These are phyloP conservation scores for Jatropha curcas DNA, from an alignment of 345 rosid genomes.

Conservation along the genomic window DNA sequence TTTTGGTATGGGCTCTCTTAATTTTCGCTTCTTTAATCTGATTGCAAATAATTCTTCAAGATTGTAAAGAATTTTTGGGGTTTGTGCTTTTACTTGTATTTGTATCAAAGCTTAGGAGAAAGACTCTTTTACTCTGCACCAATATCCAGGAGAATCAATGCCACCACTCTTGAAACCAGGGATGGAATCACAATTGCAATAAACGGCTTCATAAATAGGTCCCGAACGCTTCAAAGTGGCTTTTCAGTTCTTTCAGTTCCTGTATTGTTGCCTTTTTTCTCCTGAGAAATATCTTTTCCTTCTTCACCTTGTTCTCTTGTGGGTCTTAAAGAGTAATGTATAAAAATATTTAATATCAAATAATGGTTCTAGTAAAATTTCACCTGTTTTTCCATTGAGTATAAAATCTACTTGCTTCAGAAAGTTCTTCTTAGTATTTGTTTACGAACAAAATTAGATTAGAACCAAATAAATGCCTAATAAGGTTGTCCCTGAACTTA, in stretches of 20 bases:
- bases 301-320: no score
- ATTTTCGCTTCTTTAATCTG: background rate
- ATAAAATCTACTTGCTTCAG: no score
- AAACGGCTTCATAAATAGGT: slow-evolving; percentile 41
- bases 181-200: slow-evolving; percentile 44
- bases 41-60: background rate
- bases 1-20: background rate
- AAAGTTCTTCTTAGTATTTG: no score
- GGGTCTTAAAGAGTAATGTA: no score
- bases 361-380: no score
- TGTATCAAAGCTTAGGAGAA: slow-evolving; percentile 22
- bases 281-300: no score
- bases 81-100: background rate
- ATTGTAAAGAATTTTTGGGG: background rate
- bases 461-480: no score
- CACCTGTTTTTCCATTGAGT: no score
- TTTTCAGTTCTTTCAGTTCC: slow-evolving; percentile 41
- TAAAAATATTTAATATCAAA: no score
- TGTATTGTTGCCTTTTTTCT: no score
- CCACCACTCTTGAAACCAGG: slow-evolving; percentile 42
- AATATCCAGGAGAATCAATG: slow-evolving; percentile 40
- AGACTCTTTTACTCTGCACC: slow-evolving; percentile 47
- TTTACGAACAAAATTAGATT: no score
- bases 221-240: slow-evolving; percentile 45
- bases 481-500: no score